These are phyloP conservation scores for Leptographium flavum DNA, from an alignment of 2,329 filamentous ascomycete species.

Conservation along the genomic window DNA sequence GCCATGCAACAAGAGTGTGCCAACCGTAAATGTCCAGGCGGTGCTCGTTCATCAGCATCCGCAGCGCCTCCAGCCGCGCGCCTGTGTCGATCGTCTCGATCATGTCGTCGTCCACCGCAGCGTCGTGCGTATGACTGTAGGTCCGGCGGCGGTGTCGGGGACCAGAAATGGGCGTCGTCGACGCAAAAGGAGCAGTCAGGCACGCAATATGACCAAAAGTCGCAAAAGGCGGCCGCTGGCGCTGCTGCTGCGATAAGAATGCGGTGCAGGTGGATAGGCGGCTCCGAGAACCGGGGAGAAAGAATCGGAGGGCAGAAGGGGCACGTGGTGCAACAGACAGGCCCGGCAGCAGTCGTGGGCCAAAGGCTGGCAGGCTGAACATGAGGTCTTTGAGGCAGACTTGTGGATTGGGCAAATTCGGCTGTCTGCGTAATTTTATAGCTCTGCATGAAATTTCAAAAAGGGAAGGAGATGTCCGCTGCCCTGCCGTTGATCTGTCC, in stretches of 20 bases:
- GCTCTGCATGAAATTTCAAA: background rate
- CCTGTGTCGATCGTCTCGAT: conserved; percentile 75
- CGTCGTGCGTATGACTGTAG: conserved; percentile 9
- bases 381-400: too few species aligned
- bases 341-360: background rate
- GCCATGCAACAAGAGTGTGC: background rate
- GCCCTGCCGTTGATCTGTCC: background rate
- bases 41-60: conserved; percentile 74
- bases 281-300: background rate
- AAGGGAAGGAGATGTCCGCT: background rate
- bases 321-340: background rate
- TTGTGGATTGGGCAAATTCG: too few species aligned
- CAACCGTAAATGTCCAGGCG: conserved; percentile 84
- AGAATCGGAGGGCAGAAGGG: background rate
- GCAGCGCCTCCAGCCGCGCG: conserved; percentile 58
- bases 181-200: background rate
- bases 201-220: too few species aligned
- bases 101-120: conserved; percentile 15
- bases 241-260: background rate
- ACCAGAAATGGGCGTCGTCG: background rate
- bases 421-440: background rate
- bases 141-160: background rate
- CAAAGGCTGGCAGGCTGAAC: background rate
- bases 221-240: conserved; percentile 1
- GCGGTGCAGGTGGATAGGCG: background rate